Evolutionary conservation across 2,329 filamentous ascomycete genomes (phyloP).

Genomic region (Colletotrichum euphorbiae): DNA sequence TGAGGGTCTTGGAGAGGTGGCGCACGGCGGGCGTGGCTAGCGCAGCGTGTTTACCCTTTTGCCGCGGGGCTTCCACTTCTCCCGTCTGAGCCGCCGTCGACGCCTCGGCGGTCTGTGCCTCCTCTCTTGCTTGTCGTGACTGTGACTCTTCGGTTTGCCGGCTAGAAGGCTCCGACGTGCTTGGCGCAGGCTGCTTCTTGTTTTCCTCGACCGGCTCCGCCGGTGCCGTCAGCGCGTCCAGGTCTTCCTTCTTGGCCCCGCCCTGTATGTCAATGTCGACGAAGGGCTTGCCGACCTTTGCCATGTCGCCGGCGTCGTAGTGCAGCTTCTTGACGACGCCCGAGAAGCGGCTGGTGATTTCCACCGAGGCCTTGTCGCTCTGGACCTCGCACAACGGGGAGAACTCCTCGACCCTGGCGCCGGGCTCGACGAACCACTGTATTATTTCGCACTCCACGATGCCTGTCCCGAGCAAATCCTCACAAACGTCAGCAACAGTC

Average conservation of each 20-base stretch:
- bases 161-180: slow-evolving; percentile 35
- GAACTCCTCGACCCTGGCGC: slow-evolving; percentile 96
- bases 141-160: slow-evolving; percentile 5
- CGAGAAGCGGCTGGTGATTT: slow-evolving; percentile 96
- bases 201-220: slow-evolving; percentile 38
- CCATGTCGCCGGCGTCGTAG: slow-evolving; percentile 96
- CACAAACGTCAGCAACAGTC: too few relatives aligned
- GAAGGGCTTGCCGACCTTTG: slow-evolving; percentile 92
- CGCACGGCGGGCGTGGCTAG: slow-evolving; percentile 94
- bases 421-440: slow-evolving; percentile 98
- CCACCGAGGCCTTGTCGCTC: slow-evolving; percentile 90
- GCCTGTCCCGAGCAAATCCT: slow-evolving; percentile 62
- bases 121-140: slow-evolving; percentile 35
- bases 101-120: not conserved
- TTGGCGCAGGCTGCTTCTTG: slow-evolving; percentile 43
- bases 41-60: slow-evolving; percentile 73
- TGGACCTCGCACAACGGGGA: slow-evolving; percentile 98
- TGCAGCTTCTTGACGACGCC: slow-evolving; percentile 96
- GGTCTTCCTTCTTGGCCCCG: slow-evolving; percentile 74
- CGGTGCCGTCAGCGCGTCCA: slow-evolving; percentile 47
- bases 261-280: slow-evolving; percentile 95
- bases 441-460: slow-evolving; percentile 99
- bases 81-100: not conserved
- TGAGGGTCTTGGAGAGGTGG: slow-evolving; percentile 83
- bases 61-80: slow-evolving; percentile 43